Percentiles rank a stretch among this genome's conserved stretches.
These are phyloP conservation scores for Sisymbrium irio DNA, from an alignment of 345 rosid genomes.

Conservation along the genomic window DNA sequence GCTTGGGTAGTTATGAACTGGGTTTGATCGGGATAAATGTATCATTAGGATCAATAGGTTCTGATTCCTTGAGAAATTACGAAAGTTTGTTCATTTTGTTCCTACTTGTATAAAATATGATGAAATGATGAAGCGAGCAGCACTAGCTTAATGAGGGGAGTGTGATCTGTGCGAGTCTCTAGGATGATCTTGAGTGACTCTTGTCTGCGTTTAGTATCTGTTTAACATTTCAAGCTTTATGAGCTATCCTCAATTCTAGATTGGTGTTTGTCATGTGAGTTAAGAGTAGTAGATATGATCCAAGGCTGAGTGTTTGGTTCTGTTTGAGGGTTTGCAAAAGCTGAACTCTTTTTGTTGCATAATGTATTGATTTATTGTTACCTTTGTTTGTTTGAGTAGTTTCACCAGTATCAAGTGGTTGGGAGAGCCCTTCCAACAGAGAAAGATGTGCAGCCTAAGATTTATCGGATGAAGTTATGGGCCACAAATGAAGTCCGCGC, in stretches of 20 bases:
- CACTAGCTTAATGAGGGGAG: background rate
- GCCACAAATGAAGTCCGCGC: slow-evolving; percentile 62
- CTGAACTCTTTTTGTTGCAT: background rate
- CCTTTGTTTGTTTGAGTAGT: slow-evolving; percentile 36
- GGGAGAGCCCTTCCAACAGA: slow-evolving; percentile 61
- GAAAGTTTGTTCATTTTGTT: background rate
- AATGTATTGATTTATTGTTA: background rate
- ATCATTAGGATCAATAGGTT: background rate
- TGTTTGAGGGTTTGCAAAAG: background rate
- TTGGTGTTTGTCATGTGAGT: background rate
- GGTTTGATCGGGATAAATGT: background rate
- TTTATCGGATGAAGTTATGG: slow-evolving; percentile 65
- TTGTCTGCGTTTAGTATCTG: background rate
- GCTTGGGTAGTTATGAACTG: background rate
- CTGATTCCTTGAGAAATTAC: background rate
- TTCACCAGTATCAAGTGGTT: slow-evolving; percentile 67
- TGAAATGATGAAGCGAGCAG: background rate
- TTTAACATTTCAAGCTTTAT: background rate
- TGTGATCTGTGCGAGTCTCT: background rate
- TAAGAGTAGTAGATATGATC: background rate
- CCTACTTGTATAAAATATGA: background rate
- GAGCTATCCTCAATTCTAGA: background rate
- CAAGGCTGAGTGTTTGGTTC: background rate
- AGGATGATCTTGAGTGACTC: background rate
- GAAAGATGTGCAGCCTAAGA: slow-evolving; percentile 55